phyloP scores from a whole-genome alignment of 805 yeast species.

The Candida alai region DNA sequence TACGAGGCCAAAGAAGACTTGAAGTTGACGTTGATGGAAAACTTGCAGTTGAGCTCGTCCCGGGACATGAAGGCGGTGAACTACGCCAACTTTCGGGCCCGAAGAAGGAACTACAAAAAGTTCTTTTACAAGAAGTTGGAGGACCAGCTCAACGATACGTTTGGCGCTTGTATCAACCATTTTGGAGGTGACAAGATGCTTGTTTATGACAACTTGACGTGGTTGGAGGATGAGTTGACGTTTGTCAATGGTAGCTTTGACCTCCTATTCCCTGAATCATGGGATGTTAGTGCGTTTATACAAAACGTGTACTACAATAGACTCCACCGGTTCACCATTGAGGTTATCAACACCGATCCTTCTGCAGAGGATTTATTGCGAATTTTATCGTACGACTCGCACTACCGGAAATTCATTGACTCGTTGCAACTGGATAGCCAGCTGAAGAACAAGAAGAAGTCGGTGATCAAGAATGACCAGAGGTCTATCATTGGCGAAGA shows the following conservation, averaged over 20 bases:
- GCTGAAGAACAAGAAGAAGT: slow-evolving; percentile 10
- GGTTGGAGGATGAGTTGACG: slow-evolving; percentile 78
- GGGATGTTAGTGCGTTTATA: slow-evolving; percentile 67
- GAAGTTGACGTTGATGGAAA: slow-evolving; percentile 35
- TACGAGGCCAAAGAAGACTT: slow-evolving; percentile 77
- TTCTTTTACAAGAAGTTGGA: slow-evolving; percentile 58
- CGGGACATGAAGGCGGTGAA: slow-evolving; percentile 16
- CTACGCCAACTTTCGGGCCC: slow-evolving; percentile 28
- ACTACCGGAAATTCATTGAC: slow-evolving; percentile 42
- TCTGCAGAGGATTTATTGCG: slow-evolving; percentile 71
- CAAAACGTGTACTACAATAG: slow-evolving; percentile 65
- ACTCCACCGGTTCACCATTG: slow-evolving; percentile 59
- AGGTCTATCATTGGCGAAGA: slow-evolving; percentile 66
- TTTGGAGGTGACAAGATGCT: slow-evolving; percentile 48
- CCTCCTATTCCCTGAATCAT: slow-evolving; percentile 61
- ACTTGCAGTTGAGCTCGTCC: slow-evolving; percentile 22
- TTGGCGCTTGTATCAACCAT: slow-evolving; percentile 58
- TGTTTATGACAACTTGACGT: slow-evolving; percentile 67
- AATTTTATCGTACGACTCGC: slow-evolving; percentile 74
- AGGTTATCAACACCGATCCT: slow-evolving; percentile 66
- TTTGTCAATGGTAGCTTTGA: slow-evolving; percentile 59
- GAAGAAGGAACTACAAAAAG: slow-evolving; percentile 56
- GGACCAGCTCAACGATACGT: slow-evolving; percentile 60
- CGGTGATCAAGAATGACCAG: slow-evolving; percentile 30
- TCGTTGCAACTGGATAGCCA: slow-evolving; percentile 21